Conservation (phyloP, 192 early-diverging fungal species). For the Cetraspora pellucida region DNA sequence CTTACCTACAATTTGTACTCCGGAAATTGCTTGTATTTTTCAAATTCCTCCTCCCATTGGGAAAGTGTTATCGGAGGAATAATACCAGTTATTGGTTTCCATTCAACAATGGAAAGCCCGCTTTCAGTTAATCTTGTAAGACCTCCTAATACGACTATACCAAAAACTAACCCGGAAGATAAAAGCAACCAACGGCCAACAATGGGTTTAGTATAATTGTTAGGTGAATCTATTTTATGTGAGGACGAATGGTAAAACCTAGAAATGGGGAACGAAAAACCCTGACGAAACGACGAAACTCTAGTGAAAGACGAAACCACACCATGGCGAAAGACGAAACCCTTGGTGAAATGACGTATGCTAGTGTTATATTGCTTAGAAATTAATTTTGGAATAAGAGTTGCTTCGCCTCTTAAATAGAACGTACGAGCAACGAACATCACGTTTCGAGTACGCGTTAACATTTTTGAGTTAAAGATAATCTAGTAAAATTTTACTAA, state of each 20-base stretch:
- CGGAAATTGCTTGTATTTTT: constrained; percentile 98
- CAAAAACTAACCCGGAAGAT: constrained; percentile 86
- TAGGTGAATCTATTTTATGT: not conserved
- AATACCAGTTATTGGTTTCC: constrained; percentile 94
- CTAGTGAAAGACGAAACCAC: too few species aligned
- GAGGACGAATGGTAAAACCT: not conserved
- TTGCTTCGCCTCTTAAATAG: too few species aligned
- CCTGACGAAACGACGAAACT: too few species aligned
- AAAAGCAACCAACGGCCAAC: constrained; percentile 96
- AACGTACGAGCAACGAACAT: too few species aligned
- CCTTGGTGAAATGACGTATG: too few species aligned
- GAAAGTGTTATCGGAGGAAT: constrained; percentile 80
- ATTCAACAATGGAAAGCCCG: constrained; percentile 95
- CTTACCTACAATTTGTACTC: constrained; percentile 88
- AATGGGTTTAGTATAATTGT: constrained; percentile 45
- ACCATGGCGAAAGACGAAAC: too few species aligned
- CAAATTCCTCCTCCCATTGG: constrained; percentile 94
- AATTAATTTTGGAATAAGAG: too few species aligned
- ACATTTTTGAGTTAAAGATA: too few species aligned
- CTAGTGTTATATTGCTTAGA: too few species aligned
- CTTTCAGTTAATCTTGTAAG: constrained; percentile 96
- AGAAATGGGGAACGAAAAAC: too few species aligned
- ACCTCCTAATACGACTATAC: constrained; percentile 92
- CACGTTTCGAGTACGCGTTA: too few species aligned
- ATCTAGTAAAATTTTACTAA: too few species aligned